Evolutionary conservation across 2,329 filamentous ascomycete species (phyloP), one percentile per base, ranked within the genome.

Genomic region (Lasiodiplodia theobromae): DNA sequence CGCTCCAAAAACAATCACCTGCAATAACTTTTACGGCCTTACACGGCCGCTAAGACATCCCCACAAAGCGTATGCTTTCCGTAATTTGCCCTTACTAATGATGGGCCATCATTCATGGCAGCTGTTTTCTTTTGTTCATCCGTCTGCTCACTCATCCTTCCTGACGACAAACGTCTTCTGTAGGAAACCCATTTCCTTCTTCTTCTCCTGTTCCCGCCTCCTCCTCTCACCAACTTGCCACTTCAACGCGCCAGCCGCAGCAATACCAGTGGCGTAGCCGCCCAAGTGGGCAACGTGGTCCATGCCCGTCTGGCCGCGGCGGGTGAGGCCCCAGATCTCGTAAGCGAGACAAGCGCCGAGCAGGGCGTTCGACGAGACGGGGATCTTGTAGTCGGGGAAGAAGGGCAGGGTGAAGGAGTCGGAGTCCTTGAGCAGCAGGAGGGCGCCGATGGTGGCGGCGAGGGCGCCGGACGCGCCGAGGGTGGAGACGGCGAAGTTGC

Each of bases 271-370:
- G 4, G 71, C 16, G 68, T 78, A 74, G 11, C 78, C 78, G 0
- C 77, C 78, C 69, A 79, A 75, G 74, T 80, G 78, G 70, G 75
- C 77, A 0, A 76, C 77, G 72, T 80, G 77, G 52, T 80, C 78
- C 71, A 76, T 72, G 0, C 69, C 28, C 71, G 62, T 8, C 71
- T 53, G 65, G 14, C 57, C 68, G 16, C 49, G 68, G 25, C 53
- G 70, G 0, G 72, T 10, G 49, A 76, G 73, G 8, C 67, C 71
- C 2, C 57, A 66, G 14, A 78, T 66, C 66, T 80, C 78, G 18
- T 73, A 38, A 3, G 53, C 67, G 0, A 79, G 69, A 66, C 78
- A 76, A 3, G 71, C 74, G 0, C 53, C 72, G 4, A 78, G 69
- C 44, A 80, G 66, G 68, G 72, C 72, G 70, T 76, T 76, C 0